Evolutionary conservation across 1,284 basidiomycete species (phyloP).

Genomic region (Sparassis latifolia): DNA sequence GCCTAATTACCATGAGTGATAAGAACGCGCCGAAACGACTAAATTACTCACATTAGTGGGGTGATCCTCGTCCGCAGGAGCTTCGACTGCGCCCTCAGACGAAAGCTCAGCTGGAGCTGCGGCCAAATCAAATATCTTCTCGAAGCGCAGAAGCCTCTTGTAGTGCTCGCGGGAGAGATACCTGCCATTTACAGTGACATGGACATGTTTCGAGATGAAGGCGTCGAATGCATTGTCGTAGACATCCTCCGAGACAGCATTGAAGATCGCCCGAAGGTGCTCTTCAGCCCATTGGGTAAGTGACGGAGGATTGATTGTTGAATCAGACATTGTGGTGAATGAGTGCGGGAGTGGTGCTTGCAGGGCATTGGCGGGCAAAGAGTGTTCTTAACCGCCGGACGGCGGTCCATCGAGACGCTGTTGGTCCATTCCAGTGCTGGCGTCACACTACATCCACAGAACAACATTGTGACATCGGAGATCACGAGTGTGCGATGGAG

Average conservation of each 20-base stretch:
- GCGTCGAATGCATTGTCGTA: constrained; percentile 29
- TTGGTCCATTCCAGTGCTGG: no score
- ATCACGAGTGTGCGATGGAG: no score
- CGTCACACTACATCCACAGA: no score
- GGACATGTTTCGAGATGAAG: constrained; percentile 23
- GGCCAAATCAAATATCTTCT: constrained; percentile 8
- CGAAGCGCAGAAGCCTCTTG: constrained; percentile 16
- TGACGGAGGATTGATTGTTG: constrained; percentile 8
- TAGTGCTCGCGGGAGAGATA: constrained; percentile 16
- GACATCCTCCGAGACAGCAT: constrained; percentile 20
- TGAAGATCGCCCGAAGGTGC: constrained; percentile 26
- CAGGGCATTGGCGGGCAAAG: no score
- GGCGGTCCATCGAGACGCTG: no score
- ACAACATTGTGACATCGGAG: no score
- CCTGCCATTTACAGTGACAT: constrained; percentile 29
- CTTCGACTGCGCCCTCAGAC: constrained; percentile 17
- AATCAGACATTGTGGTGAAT: not conserved
- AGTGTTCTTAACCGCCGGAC: no score
- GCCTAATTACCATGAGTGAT: constrained; percentile 8
- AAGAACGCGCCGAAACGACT: not conserved
- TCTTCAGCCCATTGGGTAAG: constrained; percentile 28
- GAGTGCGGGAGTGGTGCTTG: not conserved
- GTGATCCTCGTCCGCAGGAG: constrained; percentile 7
- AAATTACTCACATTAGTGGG: constrained; percentile 9
- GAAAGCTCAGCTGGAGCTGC: constrained; percentile 14